These are phyloP conservation scores for Phytophthora lateralis DNA, from an alignment of 352 stramenopile genomes.

Conservation along the genomic window DNA sequence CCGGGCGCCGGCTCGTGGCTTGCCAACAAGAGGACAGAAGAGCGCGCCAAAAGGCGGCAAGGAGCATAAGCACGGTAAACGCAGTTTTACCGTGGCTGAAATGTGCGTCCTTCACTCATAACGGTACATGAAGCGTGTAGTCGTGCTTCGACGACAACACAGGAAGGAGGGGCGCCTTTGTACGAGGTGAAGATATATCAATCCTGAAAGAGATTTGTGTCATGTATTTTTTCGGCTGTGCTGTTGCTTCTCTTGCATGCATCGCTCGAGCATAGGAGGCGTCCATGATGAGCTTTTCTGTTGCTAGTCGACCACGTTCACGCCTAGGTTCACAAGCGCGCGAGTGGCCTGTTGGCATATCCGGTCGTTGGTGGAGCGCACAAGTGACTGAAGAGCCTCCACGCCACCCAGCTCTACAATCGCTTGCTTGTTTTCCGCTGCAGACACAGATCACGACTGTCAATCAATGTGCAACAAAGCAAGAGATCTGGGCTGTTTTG, in stretches of 20 bases:
- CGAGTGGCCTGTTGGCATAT: slow-evolving; percentile 91
- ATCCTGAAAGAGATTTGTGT: slow-evolving; percentile 30
- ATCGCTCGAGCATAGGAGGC: neutral
- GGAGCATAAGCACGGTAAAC: slow-evolving; percentile 40
- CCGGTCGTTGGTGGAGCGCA: slow-evolving; percentile 81
- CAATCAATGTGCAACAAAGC: slow-evolving; percentile 1
- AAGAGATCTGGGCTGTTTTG: neutral
- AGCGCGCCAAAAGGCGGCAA: slow-evolving; percentile 81
- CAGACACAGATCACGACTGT: slow-evolving; percentile 5
- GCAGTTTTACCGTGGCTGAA: slow-evolving; percentile 6
- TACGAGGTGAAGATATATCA: slow-evolving; percentile 28
- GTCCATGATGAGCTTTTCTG: neutral
- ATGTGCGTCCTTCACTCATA: slow-evolving; percentile 8
- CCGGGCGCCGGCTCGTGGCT: slow-evolving; percentile 75
- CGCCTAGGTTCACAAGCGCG: slow-evolving; percentile 88
- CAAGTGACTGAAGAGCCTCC: slow-evolving; percentile 79
- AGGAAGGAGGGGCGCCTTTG: slow-evolving; percentile 9
- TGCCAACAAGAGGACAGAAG: slow-evolving; percentile 83
- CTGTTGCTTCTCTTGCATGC: slow-evolving; percentile 13
- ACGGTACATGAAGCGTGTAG: slow-evolving; percentile 4
- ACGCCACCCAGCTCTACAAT: slow-evolving; percentile 86
- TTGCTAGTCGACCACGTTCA: slow-evolving; percentile 76
- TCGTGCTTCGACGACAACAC: slow-evolving; percentile 11
- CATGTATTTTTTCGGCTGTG: slow-evolving; percentile 13
- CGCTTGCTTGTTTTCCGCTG: slow-evolving; percentile 90